Evolutionary conservation across 192 early-diverging fungal species (phyloP), one percentile per base, ranked within the genome.

Genomic region (Jimgerdemannia lactiflua): DNA sequence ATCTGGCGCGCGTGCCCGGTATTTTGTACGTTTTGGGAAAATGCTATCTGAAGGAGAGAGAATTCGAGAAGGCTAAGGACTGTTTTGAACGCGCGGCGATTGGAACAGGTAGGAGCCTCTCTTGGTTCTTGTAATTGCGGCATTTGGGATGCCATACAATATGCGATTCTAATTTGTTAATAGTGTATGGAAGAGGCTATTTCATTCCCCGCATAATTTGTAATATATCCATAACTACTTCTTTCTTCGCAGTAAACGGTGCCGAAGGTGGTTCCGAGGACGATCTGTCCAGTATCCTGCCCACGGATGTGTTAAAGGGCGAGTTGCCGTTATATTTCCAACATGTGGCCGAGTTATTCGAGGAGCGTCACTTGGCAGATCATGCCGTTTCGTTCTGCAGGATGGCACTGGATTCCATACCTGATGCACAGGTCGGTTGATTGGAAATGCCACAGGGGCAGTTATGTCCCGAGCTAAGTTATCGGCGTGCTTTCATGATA

Each of bases 71-170:
- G 43, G 42, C 72, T 18, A 43, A 66, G 4, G 72, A 73, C 44
- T 73, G 67, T 43, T 73, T 73, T 65, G 72, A 73, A 42, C 72
- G 72, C 7, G 72, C 72, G 20, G 72, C 72, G 20, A 42, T 66
- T 4, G 72, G 72, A 73, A 41, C 67, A 42, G 64, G 72, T 73
- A 73, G 65, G n/a, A n/a, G n/a, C n/a, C 64, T 29, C 41, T n/a
- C 4, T 4, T 3, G 9, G 0, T 0, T 4, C 10, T 54, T 3
- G 19, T 42, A 7, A 8, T 4, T 17, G 42, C n/a, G n/a, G n/a
- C n/a, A n/a, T n/a, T n/a, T n/a, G n/a, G n/a, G n/a, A n/a, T n/a
- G n/a, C n/a, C n/a, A n/a, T n/a, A n/a, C n/a, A n/a, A n/a, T n/a
- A n/a, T n/a, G n/a, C n/a, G n/a, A n/a, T n/a, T n/a, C n/a, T n/a